Evolutionary conservation across 495 filamentous ascomycete genomes (phyloP), one percentile per base, ranked within the genome.

Genomic region (Evernia prunastri): DNA sequence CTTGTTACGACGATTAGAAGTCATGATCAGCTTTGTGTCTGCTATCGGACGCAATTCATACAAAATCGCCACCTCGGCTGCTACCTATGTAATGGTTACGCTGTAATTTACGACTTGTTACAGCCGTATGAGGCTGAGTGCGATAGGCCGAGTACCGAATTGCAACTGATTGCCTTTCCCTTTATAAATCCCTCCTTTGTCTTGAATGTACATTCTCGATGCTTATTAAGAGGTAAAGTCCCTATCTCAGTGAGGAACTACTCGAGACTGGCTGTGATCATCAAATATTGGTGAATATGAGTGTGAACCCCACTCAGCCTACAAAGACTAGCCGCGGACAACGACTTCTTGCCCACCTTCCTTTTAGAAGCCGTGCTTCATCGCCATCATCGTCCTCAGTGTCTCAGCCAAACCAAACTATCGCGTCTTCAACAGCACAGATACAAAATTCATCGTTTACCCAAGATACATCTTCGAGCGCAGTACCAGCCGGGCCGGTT

Each of bases 241-340:
- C n/a, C n/a, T n/a, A 61, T 61, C n/a, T 51, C 8, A 61, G 31
- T 33, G 17, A 51, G 45, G 33, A 61, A 40, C 59, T 61, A 35
- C 33, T 61, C n/a, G 25, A 29, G 27, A 17, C 27, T 33, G 49
- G 47, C 40, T 61, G 15, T 61, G 33, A 33, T 61, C 49, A 51
- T 13, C 33, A 49, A 61, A n/a, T 27, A 36, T 61, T 25, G 23
- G 47, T 33, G 35, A 61, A 51, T 61, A 61, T 61, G 23, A 61
- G 40, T 61, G 23, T n/a, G 40, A 49, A 47, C 33, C 33, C 25
- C 23, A 61, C 59, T 51, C 27, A 4, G 40, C 23, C 40, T 61
- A 8, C 17, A 51, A 61, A 61, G 27, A 47, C 47, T 33, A 61
- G 40, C 25, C 40, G 59, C 59, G 31, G 27, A 17, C 23, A 61